phyloP scores from a whole-genome alignment of 2,329 filamentous ascomycete genomes.

The Monosporascus sp. region DNA sequence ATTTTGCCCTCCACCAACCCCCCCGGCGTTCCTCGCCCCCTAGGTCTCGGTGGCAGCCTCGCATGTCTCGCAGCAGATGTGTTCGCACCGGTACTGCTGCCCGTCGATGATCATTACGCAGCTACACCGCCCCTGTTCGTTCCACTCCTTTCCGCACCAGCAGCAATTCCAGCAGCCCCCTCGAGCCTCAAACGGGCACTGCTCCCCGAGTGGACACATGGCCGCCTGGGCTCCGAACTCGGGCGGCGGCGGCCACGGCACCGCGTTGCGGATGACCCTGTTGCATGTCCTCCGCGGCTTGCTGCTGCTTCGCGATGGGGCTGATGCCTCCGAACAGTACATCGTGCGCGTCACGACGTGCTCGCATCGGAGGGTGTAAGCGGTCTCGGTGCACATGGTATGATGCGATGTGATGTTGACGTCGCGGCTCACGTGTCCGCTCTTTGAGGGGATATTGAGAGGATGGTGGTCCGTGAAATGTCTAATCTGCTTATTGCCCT shows the following conservation, averaged over 20 bases:
- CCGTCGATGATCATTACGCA: slow-evolving; percentile 49
- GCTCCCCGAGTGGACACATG: slow-evolving; percentile 37
- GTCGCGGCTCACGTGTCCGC: no score
- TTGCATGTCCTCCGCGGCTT: slow-evolving; percentile 35
- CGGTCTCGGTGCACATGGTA: slow-evolving; percentile 45
- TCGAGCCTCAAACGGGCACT: slow-evolving; percentile 45
- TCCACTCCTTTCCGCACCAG: slow-evolving; percentile 51
- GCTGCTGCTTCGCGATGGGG: slow-evolving; percentile 17
- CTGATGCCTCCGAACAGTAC: slow-evolving; percentile 39
- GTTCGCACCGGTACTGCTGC: slow-evolving; percentile 44
- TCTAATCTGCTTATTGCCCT: not conserved
- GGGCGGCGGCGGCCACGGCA: slow-evolving; percentile 44
- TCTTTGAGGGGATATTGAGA: no score
- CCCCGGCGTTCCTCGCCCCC: slow-evolving; percentile 1
- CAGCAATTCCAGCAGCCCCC: slow-evolving; percentile 51
- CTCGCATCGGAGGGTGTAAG: slow-evolving; percentile 46
- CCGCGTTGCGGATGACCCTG: slow-evolving; percentile 36
- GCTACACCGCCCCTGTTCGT: slow-evolving; percentile 43
- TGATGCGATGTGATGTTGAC: not conserved
- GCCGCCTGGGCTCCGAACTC: slow-evolving; percentile 33
- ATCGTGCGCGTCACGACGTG: slow-evolving; percentile 41
- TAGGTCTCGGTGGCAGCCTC: slow-evolving; percentile 33
- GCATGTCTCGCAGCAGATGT: slow-evolving; percentile 49
- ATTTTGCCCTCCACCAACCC: not conserved
- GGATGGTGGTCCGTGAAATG: not conserved